Evolutionary conservation across 192 early-diverging fungal genomes (phyloP).

Genomic region (Gaertneriomyces sp.): DNA sequence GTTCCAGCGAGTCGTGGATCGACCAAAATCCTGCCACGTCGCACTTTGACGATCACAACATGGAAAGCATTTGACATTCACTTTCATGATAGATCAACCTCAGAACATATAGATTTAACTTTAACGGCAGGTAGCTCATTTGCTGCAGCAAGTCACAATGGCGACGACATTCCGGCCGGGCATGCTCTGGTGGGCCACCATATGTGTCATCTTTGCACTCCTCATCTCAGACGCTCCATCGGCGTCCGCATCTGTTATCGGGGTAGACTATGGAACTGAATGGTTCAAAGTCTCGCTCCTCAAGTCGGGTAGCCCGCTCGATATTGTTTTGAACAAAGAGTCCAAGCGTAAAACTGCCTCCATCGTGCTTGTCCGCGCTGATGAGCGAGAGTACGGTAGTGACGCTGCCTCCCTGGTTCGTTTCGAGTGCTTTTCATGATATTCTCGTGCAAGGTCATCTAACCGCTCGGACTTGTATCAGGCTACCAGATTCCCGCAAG

Average conservation of each 20-base stretch:
- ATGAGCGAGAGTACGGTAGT: constrained; percentile 82
- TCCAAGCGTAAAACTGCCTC: constrained; percentile 92
- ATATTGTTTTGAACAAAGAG: constrained; percentile 93
- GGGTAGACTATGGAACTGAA: constrained; percentile 95
- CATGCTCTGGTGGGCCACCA: background rate
- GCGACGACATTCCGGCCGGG: background rate
- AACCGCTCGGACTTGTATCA: constrained; percentile 31
- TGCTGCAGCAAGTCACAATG: background rate
- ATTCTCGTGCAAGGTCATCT: too few species aligned
- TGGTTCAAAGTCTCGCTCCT: constrained; percentile 97
- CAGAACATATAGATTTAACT: too few species aligned
- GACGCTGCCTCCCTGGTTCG: constrained; percentile 72
- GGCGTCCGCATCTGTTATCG: constrained; percentile 64
- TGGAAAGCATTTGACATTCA: too few species aligned
- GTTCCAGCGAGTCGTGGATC: too few species aligned
- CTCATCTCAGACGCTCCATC: constrained; percentile 12
- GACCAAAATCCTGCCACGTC: too few species aligned
- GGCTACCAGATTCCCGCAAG: constrained; percentile 76
- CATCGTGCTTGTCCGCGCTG: constrained; percentile 70
- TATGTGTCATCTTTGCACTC: background rate
- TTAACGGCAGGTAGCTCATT: too few species aligned
- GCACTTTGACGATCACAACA: too few species aligned
- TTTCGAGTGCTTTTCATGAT: background rate
- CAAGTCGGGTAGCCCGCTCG: constrained; percentile 83
- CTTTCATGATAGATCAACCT: too few species aligned